Conservation (phyloP, 2,329 filamentous ascomycete species). For the Pseudogymnoascus sp. region DNA sequence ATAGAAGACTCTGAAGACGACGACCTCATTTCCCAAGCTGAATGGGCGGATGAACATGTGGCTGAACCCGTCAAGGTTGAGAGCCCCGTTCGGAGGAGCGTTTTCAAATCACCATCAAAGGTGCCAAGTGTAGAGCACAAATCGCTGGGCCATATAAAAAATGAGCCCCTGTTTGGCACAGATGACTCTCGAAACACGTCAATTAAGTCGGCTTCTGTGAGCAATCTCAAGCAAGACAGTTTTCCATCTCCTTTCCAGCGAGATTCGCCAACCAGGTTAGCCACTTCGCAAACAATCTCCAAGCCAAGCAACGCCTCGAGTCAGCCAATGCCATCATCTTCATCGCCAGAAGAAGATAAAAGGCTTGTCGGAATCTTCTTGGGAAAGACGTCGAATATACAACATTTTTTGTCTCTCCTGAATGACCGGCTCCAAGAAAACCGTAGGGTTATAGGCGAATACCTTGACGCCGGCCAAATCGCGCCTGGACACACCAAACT, state of each 20-base stretch:
- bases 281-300: slow-evolving; percentile 10
- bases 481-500: slow-evolving; percentile 1
- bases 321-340: slow-evolving; percentile 18
- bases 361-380: slow-evolving; percentile 20
- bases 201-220: neutral
- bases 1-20: slow-evolving; percentile 8
- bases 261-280: slow-evolving; percentile 19
- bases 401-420: slow-evolving; percentile 15
- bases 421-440: slow-evolving; percentile 16
- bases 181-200: neutral
- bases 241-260: slow-evolving; percentile 18
- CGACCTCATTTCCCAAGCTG: neutral
- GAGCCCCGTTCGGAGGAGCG: neutral
- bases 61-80: neutral
- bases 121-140: neutral
- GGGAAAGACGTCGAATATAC: slow-evolving; percentile 16
- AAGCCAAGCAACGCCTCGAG: slow-evolving; percentile 11
- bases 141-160: neutral
- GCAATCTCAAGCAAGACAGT: slow-evolving; percentile 14
- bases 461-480: slow-evolving; percentile 18
- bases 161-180: neutral
- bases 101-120: neutral
- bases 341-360: slow-evolving; percentile 20
- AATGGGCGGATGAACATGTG: neutral
- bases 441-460: slow-evolving; percentile 16